Conservation (phyloP, 2,329 filamentous ascomycete species). For the Aureobasidium sp. region DNA sequence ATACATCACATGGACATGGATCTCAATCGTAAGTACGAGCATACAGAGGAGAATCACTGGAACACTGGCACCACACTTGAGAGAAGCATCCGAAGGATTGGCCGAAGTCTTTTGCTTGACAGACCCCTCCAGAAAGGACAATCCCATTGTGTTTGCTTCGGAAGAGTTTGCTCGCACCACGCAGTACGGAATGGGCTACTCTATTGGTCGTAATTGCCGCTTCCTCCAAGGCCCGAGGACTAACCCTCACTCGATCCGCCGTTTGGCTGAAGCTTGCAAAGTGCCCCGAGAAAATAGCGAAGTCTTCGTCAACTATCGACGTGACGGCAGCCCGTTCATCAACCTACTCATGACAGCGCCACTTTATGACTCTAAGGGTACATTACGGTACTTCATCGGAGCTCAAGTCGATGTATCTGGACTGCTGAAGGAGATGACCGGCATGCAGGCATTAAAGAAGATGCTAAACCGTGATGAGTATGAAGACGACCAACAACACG, state of each 20-base stretch:
- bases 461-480: conserved; percentile 24
- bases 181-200: conserved; percentile 65
- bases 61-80: conserved; percentile 54
- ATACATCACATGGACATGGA: conserved; percentile 61
- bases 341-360: conserved; percentile 69
- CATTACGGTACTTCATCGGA: conserved; percentile 61
- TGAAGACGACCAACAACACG: neutral
- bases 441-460: conserved; percentile 51
- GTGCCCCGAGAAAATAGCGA: conserved; percentile 64
- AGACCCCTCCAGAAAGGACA: conserved; percentile 56
- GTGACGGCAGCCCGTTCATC: conserved; percentile 71
- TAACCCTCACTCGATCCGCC: conserved; percentile 51
- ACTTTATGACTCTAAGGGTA: conserved; percentile 58
- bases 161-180: conserved; percentile 69
- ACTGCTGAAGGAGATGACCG: conserved; percentile 58
- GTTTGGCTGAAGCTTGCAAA: conserved; percentile 53
- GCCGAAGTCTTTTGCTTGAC: conserved; percentile 72
- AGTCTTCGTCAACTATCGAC: conserved; percentile 64
- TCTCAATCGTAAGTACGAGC: conserved; percentile 60
- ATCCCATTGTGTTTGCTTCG: conserved; percentile 50
- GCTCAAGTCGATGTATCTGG: conserved; percentile 66
- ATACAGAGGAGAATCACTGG: conserved; percentile 61
- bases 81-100: conserved; percentile 63
- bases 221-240: conserved; percentile 71
- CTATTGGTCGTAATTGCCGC: conserved; percentile 69